These are phyloP conservation scores for Phylloporus sp. DNA, from an alignment of 1,284 basidiomycete species.

Conservation along the genomic window DNA sequence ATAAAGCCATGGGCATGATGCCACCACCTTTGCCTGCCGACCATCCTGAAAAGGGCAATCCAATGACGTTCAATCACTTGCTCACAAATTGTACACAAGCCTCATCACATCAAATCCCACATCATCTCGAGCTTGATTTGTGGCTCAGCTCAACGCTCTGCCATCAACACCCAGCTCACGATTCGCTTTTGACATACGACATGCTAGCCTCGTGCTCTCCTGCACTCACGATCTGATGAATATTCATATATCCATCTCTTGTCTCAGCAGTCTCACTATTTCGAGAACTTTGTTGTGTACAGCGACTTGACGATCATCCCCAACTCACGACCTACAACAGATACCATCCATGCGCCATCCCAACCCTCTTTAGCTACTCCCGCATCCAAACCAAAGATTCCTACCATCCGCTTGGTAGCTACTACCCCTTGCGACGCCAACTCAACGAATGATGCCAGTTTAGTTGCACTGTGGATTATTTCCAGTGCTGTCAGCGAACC, in stretches of 20 bases:
- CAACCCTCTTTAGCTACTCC: slow-evolving; percentile 41
- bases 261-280: slow-evolving; percentile 21
- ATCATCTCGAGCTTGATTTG: no score
- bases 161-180: slow-evolving; percentile 27
- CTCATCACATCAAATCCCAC: no score
- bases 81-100: not conserved
- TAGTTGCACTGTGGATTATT: slow-evolving; percentile 45
- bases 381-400: slow-evolving; percentile 47
- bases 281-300: slow-evolving; percentile 23
- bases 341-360: slow-evolving; percentile 35
- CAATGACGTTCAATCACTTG: slow-evolving; percentile 37
- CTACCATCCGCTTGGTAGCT: slow-evolving; percentile 72
- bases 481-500: slow-evolving; percentile 50
- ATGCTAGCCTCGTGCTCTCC: slow-evolving; percentile 16
- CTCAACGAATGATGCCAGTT: slow-evolving; percentile 46
- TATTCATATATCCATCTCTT: not conserved
- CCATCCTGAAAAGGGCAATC: slow-evolving; percentile 52
- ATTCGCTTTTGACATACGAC: slow-evolving; percentile 24
- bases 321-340: slow-evolving; percentile 36
- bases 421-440: slow-evolving; percentile 68
- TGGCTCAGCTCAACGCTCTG: no score
- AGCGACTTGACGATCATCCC: slow-evolving; percentile 34
- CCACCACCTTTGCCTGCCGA: slow-evolving; percentile 62
- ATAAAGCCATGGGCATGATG: slow-evolving; percentile 53
- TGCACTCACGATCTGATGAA: slow-evolving; percentile 24